These are phyloP conservation scores for Endothia cerciana DNA, from an alignment of 2,329 filamentous ascomycete species.

Conservation along the genomic window DNA sequence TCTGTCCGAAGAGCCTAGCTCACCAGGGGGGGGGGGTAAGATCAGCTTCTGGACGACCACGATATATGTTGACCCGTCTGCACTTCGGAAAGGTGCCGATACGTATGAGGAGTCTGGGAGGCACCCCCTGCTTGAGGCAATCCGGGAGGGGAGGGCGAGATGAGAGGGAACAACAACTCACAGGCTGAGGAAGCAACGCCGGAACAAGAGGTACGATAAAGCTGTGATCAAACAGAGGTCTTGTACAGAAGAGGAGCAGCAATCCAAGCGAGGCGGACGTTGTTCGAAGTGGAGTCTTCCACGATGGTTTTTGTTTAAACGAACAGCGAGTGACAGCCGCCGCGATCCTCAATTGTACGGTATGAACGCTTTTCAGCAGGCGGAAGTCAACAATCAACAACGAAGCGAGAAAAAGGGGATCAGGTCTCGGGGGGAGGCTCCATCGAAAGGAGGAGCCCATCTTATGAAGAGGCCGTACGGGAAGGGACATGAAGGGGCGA, in stretches of 20 bases:
- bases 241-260: not conserved
- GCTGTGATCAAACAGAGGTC: not conserved
- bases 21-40: no score
- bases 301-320: not conserved
- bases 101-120: not conserved
- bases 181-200: conserved; percentile 9
- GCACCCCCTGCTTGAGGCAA: not conserved
- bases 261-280: conserved; percentile 13
- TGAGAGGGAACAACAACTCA: conserved; percentile 13
- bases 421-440: not conserved
- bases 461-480: conserved; percentile 21
- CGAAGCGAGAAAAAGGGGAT: not conserved
- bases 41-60: not conserved
- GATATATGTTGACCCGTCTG: not conserved
- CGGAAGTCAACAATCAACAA: not conserved
- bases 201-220: conserved; percentile 2
- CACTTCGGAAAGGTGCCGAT: not conserved
- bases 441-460: conserved; percentile 2
- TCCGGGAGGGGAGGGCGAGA: not conserved
- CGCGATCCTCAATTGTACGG: not conserved
- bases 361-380: not conserved
- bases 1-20: not conserved
- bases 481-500: conserved; percentile 12
- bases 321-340: conserved; percentile 16
- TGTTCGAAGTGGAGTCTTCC: not conserved